These are phyloP conservation scores for Urochloa ruziziensis DNA, from an alignment of 176 grass and related monocot species.

Conservation along the genomic window DNA sequence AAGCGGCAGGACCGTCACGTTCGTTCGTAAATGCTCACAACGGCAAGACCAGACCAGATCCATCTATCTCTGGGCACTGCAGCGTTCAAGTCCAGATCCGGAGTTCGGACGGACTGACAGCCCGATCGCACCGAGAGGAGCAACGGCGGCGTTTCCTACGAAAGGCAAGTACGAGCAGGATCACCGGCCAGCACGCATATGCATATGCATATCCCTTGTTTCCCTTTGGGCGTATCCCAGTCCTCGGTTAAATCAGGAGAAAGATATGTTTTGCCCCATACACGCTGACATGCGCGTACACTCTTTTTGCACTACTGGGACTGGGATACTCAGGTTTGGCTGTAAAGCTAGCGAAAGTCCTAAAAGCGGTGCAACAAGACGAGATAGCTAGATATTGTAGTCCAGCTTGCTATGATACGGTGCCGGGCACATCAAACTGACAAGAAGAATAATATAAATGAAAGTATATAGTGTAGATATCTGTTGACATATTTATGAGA, in stretches of 20 bases:
- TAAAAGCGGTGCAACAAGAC: background rate
- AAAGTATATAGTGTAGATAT: too few relatives aligned
- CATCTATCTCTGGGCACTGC: background rate
- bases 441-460: too few relatives aligned
- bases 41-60: background rate
- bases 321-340: background rate
- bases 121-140: background rate
- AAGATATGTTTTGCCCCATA: background rate
- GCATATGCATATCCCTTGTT: too few relatives aligned
- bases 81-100: background rate
- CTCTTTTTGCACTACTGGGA: background rate
- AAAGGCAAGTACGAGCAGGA: background rate
- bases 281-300: background rate
- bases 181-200: background rate
- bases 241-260: too few relatives aligned
- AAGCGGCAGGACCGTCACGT: background rate
- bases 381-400: background rate
- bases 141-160: background rate
- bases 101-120: background rate
- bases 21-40: background rate
- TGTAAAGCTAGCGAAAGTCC: background rate
- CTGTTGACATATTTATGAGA: too few relatives aligned
- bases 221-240: background rate
- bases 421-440: slow-evolving; percentile 11
- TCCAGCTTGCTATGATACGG: too few relatives aligned